A percentile compares a stretch with the other conserved stretches of the same genome.
Conservation (phyloP, 2,329 filamentous ascomycete genomes). For the Microdochium trichocladiopsis region DNA sequence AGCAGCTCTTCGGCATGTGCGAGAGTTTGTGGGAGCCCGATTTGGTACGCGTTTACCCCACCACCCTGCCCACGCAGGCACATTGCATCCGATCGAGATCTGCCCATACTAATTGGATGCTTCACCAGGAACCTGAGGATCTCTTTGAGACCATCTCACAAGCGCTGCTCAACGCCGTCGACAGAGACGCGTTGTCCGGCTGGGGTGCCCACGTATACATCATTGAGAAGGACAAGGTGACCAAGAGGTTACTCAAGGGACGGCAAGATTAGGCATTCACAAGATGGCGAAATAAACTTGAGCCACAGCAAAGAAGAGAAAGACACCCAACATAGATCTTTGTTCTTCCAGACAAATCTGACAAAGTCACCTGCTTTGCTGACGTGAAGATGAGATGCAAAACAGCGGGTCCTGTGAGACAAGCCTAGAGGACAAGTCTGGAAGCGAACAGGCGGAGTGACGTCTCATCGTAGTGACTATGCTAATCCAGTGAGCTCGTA, state of each 20-base stretch:
- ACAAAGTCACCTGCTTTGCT: background rate
- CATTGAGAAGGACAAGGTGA: conserved; percentile 99
- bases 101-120: conserved; percentile 8
- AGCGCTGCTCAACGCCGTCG: conserved; percentile 88
- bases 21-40: conserved; percentile 97
- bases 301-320: background rate
- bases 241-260: conserved; percentile 96
- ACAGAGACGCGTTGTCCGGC: conserved; percentile 91
- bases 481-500: too few relatives aligned
- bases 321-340: background rate
- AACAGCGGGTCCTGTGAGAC: too few relatives aligned
- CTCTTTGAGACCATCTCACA: conserved; percentile 98
- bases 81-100: too few relatives aligned
- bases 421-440: too few relatives aligned
- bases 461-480: too few relatives aligned
- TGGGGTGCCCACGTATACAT: conserved; percentile 99
- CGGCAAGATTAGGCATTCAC: conserved; percentile 68
- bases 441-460: too few relatives aligned
- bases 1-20: conserved; percentile 98
- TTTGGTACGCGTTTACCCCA: too few relatives aligned
- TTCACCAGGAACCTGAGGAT: conserved; percentile 84
- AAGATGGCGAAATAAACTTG: background rate
- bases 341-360: background rate
- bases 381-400: background rate
- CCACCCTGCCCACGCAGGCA: too few relatives aligned